These are phyloP conservation scores for Aspergillus tanneri DNA, from an alignment of 2,329 filamentous ascomycete species.

Conservation along the genomic window DNA sequence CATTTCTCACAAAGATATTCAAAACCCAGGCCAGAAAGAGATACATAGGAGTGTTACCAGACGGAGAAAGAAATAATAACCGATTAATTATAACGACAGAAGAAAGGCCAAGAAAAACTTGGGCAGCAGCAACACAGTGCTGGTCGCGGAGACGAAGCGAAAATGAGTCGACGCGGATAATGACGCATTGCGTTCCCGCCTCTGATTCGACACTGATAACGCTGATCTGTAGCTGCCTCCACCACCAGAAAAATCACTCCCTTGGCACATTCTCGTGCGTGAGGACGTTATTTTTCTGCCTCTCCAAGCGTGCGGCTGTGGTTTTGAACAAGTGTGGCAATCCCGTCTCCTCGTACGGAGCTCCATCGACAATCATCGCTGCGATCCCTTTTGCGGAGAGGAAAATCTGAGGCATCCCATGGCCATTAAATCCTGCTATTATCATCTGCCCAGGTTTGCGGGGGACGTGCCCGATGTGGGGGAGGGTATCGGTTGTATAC, in stretches of 20 bases:
- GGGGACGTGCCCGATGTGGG: slow-evolving; percentile 54
- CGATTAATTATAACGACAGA: neutral
- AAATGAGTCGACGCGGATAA: slow-evolving; percentile 23
- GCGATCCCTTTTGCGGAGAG: slow-evolving; percentile 59
- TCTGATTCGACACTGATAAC: slow-evolving; percentile 9
- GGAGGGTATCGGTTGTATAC: slow-evolving; percentile 51
- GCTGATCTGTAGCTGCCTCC: slow-evolving; percentile 1
- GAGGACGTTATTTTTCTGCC: slow-evolving; percentile 18
- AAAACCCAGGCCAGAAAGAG: slow-evolving; percentile 10
- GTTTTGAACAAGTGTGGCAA: slow-evolving; percentile 36
- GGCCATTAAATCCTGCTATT: slow-evolving; percentile 62
- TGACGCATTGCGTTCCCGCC: slow-evolving; percentile 18
- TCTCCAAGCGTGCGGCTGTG: slow-evolving; percentile 25
- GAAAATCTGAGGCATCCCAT: slow-evolving; percentile 65
- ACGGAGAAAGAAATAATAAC: slow-evolving; percentile 5
- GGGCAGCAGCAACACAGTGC: slow-evolving; percentile 8
- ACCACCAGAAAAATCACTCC: no score
- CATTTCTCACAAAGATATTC: slow-evolving; percentile 12
- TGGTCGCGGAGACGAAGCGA: slow-evolving; percentile 9
- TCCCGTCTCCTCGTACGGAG: slow-evolving; percentile 27
- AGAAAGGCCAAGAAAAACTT: slow-evolving; percentile 1
- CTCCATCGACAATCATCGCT: slow-evolving; percentile 49
- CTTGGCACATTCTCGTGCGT: neutral
- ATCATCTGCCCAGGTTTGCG: slow-evolving; percentile 52
- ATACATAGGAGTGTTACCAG: slow-evolving; percentile 17